Evolutionary conservation across 2,329 filamentous ascomycete genomes (phyloP).

Genomic region (Paraphoma chrysanthemicola): DNA sequence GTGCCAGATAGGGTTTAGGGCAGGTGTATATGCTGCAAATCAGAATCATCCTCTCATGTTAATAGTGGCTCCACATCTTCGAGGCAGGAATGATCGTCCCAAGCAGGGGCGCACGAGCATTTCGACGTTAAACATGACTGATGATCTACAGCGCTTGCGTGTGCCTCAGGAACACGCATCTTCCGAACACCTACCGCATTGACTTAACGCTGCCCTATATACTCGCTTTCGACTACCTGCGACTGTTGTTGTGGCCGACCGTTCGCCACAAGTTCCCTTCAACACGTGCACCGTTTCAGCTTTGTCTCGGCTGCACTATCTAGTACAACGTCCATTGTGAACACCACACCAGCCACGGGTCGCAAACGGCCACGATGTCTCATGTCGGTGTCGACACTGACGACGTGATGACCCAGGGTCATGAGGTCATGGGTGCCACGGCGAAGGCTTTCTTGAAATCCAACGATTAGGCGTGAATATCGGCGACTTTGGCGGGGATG

Average conservation of each 20-base stretch:
- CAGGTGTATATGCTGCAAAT: conserved; percentile 21
- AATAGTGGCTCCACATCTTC: not conserved
- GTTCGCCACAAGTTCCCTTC: conserved; percentile 16
- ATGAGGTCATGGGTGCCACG: not conserved
- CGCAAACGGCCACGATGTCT: not conserved
- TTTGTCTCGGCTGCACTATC: conserved; percentile 18
- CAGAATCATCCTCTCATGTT: not conserved
- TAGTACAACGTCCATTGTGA: conserved; percentile 15
- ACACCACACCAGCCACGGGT: conserved; percentile 1
- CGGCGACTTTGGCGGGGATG: not conserved
- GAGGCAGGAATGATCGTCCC: not conserved
- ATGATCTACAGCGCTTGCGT: conserved; percentile 5
- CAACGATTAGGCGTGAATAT: too few relatives aligned
- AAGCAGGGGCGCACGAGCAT: not conserved
- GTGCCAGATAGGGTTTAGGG: conserved; percentile 9
- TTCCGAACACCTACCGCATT: conserved; percentile 15
- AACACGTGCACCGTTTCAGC: conserved; percentile 25
- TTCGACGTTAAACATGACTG: not conserved
- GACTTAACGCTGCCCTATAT: conserved; percentile 22
- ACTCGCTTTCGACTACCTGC: conserved; percentile 4
- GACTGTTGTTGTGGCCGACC: conserved; percentile 11
- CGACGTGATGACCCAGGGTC: not conserved
- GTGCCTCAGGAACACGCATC: conserved; percentile 17
- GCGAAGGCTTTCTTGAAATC: not conserved
- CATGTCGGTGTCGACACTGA: not conserved